Percentiles rank a stretch among this genome's conserved stretches.
phyloP scores from a whole-genome alignment of 1,284 basidiomycete genomes.

The Tilletia indica region DNA sequence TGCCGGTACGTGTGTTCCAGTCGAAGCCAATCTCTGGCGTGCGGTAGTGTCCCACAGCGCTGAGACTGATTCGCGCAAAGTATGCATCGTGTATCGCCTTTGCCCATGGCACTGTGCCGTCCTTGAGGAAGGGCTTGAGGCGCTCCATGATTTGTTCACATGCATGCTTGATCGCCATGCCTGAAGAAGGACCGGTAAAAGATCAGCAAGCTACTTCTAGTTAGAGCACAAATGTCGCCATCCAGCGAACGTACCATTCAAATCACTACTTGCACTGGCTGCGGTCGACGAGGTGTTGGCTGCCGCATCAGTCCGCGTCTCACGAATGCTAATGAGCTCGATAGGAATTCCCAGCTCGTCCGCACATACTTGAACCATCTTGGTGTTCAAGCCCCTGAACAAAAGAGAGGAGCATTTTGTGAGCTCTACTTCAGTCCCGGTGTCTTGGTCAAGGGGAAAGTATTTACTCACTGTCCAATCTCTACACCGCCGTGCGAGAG shows the following conservation, averaged over 20 bases:
- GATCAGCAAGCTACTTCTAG: background rate
- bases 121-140: slow-evolving; percentile 36
- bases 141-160: slow-evolving; percentile 56
- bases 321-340: slow-evolving; percentile 42
- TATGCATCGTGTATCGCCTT: slow-evolving; percentile 52
- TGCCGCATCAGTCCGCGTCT: slow-evolving; percentile 54
- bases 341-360: slow-evolving; percentile 53
- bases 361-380: slow-evolving; percentile 56
- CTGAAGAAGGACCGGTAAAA: background rate
- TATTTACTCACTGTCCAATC: slow-evolving; percentile 33
- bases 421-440: background rate
- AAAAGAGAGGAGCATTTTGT: background rate
- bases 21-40: slow-evolving; percentile 56
- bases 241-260: slow-evolving; percentile 30
- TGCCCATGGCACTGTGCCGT: slow-evolving; percentile 37
- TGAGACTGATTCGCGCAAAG: slow-evolving; percentile 53
- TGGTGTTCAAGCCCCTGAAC: slow-evolving; percentile 50
- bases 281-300: slow-evolving; percentile 55
- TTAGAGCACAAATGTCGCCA: background rate
- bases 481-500: slow-evolving; percentile 55
- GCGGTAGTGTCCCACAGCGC: slow-evolving; percentile 54
- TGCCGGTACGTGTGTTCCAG: slow-evolving; percentile 42
- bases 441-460: background rate
- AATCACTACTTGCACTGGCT: slow-evolving; percentile 38
- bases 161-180: slow-evolving; percentile 52